Percentiles rank a stretch among this genome's conserved stretches.
Evolutionary conservation across 352 stramenopile genomes (phyloP).

Genomic region (Plasmopara halstedii): DNA sequence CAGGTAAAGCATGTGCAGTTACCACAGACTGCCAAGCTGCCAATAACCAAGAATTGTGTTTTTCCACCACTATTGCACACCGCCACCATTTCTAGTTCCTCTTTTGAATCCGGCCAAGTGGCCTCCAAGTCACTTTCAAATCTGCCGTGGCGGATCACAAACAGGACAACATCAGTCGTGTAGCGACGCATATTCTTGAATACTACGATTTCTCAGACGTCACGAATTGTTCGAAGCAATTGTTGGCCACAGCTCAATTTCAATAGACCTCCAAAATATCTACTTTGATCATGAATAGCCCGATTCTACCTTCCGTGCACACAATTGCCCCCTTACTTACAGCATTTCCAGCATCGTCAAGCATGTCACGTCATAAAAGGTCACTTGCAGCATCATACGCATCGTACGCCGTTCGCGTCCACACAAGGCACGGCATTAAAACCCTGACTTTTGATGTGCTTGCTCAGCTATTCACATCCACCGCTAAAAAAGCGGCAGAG

Average conservation of each 20-base stretch:
- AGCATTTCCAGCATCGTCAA: slow-evolving; percentile 8
- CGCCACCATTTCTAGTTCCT: slow-evolving; percentile 20
- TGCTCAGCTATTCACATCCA: slow-evolving; percentile 60
- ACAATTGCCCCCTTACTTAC: slow-evolving; percentile 7
- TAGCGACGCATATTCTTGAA: slow-evolving; percentile 10
- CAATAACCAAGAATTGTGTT: slow-evolving; percentile 9
- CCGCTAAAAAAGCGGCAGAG: slow-evolving; percentile 68
- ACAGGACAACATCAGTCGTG: slow-evolving; percentile 8
- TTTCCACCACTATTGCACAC: slow-evolving; percentile 17
- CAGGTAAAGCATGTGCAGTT: slow-evolving; percentile 9
- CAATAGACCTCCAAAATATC: slow-evolving; percentile 1
- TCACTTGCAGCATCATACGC: slow-evolving; percentile 39
- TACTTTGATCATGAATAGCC: slow-evolving; percentile 12
- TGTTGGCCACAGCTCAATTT: slow-evolving; percentile 5
- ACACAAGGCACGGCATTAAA: slow-evolving; percentile 63
- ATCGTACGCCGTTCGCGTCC: slow-evolving; percentile 51
- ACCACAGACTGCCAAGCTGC: slow-evolving; percentile 2
- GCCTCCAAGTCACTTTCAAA: slow-evolving; percentile 15
- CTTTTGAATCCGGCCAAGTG: slow-evolving; percentile 10
- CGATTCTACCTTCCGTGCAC: slow-evolving; percentile 16
- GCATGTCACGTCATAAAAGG: slow-evolving; percentile 12
- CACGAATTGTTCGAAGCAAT: slow-evolving; percentile 3
- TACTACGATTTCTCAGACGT: slow-evolving; percentile 3
- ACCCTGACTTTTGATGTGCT: slow-evolving; percentile 72
- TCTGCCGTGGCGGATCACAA: slow-evolving; percentile 25